Evolutionary conservation across 768 basidiomycete genomes (phyloP).

Genomic region (Imleria badia): DNA sequence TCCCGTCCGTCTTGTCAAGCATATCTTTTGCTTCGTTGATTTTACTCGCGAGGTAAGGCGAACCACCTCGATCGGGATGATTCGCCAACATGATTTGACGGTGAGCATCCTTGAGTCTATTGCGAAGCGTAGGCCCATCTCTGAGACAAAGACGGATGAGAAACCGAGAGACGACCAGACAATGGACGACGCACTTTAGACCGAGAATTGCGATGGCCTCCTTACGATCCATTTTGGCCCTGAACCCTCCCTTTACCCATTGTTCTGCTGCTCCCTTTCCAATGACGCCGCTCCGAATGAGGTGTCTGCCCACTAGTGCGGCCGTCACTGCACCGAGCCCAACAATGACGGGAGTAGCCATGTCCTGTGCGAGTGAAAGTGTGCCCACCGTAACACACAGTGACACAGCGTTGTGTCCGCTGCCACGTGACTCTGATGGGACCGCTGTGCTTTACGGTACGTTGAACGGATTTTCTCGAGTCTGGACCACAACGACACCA

Average conservation of each 20-base stretch:
- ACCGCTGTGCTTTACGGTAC: background rate
- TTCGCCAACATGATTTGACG: conserved; percentile 97
- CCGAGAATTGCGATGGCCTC: conserved; percentile 93
- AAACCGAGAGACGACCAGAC: background rate
- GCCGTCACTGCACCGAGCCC: conserved; percentile 79
- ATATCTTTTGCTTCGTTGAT: conserved; percentile 98
- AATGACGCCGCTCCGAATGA: conserved; percentile 62
- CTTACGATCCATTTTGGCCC: conserved; percentile 91
- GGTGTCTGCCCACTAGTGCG: conserved; percentile 69
- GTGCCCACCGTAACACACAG: too few species aligned
- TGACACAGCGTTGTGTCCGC: background rate
- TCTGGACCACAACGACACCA: background rate
- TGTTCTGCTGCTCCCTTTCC: conserved; percentile 67
- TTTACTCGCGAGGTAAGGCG: conserved; percentile 98
- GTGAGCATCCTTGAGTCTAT: conserved; percentile 89
- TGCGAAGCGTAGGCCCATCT: conserved; percentile 77
- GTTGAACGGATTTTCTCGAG: background rate
- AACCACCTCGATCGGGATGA: conserved; percentile 97
- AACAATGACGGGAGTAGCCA: conserved; percentile 78
- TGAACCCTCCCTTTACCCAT: conserved; percentile 94
- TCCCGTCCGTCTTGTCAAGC: conserved; percentile 75
- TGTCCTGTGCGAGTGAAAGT: conserved; percentile 26
- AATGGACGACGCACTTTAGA: conserved; percentile 67
- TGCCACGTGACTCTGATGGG: conserved; percentile 13
- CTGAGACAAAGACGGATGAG: conserved; percentile 40